Evolutionary conservation across 495 filamentous ascomycete genomes (phyloP), one percentile per base, ranked within the genome.

Genomic region (Aspergillus incahuasiensis): DNA sequence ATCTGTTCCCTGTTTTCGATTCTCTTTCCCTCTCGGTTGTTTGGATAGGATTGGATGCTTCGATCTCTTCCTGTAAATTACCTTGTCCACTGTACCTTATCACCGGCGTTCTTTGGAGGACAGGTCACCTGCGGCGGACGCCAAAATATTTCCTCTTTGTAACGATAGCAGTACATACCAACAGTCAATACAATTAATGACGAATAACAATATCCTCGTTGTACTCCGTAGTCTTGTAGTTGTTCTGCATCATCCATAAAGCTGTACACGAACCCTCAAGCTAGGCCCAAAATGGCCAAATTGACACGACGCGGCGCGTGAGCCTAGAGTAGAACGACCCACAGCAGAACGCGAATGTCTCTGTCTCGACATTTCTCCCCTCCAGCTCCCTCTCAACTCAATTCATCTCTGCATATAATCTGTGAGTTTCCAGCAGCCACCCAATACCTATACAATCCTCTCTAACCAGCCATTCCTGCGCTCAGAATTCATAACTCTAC

Each of bases 261-360:
- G 9, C 11, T 25, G 21, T 8, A 46, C 43, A 46, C 43, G 43
- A 28, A 4, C 39, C 21, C 21, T 6, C 20, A 39, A 22, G n/a
- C 62, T 70, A 65, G 65, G 53, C 70, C 55, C 30, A 62, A 49
- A 70, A 41, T 43, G 68, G 63, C 61, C 60, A 75, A 72, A 75
- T 73, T 66, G 6, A 18, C 46, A 40, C 38, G 38, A 40, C 38
- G 38, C 38, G 38, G 18, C 38, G 38, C 38, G 38, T 40, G 38
- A 40, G 38, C 38, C 34, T 28, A 8, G 25, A 28, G 25, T 8
- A 6, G 5, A 40, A 40, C 38, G 38, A 40, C 66, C 68, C 67
- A 69, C 64, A 61, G 54, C 57, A 50, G 47, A 66, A 73, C 70
- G 70, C 70, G 68, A 71, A 22, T 60, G 46, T 49, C 57, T 58